Conservation (phyloP, 2,329 filamentous ascomycete genomes). For the Paramyrothecium roridum region DNA sequence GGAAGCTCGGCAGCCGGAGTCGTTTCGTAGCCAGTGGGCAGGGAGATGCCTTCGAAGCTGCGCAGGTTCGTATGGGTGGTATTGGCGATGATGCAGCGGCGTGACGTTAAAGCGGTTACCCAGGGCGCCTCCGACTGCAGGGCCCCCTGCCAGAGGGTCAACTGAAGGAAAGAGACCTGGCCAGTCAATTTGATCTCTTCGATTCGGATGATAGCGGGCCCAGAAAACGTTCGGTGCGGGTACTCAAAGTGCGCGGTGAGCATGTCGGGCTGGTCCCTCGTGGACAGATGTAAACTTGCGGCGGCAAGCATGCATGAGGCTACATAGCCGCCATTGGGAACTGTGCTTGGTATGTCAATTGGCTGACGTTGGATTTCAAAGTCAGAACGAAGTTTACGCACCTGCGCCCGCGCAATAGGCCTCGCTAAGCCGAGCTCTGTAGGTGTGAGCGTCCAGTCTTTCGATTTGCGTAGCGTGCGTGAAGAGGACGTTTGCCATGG, state of each 20-base stretch:
- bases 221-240: conserved; percentile 32
- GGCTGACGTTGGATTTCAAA: too few species aligned
- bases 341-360: conserved; percentile 12
- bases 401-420: conserved; percentile 19
- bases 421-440: conserved; percentile 14
- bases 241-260: conserved; percentile 39
- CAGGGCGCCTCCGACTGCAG: conserved; percentile 29
- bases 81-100: conserved; percentile 30
- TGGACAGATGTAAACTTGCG: conserved; percentile 27
- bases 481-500: conserved; percentile 3
- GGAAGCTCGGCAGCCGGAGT: conserved; percentile 8
- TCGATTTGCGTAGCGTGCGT: conserved; percentile 13
- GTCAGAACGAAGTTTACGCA: background rate
- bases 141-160: conserved; percentile 36
- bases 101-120: conserved; percentile 24
- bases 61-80: conserved; percentile 28
- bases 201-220: conserved; percentile 33
- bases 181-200: conserved; percentile 39
- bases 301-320: conserved; percentile 35
- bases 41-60: conserved; percentile 22
- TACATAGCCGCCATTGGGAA: conserved; percentile 46
- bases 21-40: conserved; percentile 21
- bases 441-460: conserved; percentile 19
- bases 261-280: conserved; percentile 32
- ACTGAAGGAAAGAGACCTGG: conserved; percentile 36